Conservation (phyloP, 1,284 basidiomycete genomes). For the Ceratobasidium sp. region DNA sequence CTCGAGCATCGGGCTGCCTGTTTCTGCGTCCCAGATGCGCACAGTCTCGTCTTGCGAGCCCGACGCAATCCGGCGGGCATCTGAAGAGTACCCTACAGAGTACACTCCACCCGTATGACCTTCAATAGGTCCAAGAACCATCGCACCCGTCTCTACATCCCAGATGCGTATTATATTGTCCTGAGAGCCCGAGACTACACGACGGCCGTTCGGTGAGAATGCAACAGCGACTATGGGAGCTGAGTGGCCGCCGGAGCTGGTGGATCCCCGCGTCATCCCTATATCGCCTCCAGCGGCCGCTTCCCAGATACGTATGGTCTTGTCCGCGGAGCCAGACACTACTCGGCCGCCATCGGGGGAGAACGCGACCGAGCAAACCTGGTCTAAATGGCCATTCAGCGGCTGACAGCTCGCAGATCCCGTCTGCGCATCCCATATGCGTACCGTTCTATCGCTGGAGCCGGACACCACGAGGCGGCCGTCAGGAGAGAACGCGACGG, state of each 20-base stretch:
- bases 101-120: background rate
- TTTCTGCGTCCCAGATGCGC: conserved; percentile 33
- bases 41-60: background rate
- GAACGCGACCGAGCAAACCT: background rate
- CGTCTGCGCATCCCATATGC: conserved; percentile 23
- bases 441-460: conserved; percentile 2
- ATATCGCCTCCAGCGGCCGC: no score
- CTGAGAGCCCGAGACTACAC: background rate
- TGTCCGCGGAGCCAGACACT: background rate
- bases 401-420: conserved; percentile 15
- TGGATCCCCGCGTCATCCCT: no score
- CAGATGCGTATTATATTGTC: conserved; percentile 34
- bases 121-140: background rate
- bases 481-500: conserved; percentile 28
- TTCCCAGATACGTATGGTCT: background rate
- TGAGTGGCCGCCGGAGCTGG: no score
- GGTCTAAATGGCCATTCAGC: background rate
- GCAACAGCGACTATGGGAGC: no score
- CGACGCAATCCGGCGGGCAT: conserved; percentile 16
- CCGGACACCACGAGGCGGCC: conserved; percentile 18
- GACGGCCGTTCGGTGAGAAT: no score
- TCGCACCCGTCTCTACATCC: conserved; percentile 6
- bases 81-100: background rate
- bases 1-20: background rate
- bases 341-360: background rate